Evolutionary conservation across 2,329 filamentous ascomycete species (phyloP), one percentile per base, ranked within the genome.

Genomic region (Nemania diffusa): DNA sequence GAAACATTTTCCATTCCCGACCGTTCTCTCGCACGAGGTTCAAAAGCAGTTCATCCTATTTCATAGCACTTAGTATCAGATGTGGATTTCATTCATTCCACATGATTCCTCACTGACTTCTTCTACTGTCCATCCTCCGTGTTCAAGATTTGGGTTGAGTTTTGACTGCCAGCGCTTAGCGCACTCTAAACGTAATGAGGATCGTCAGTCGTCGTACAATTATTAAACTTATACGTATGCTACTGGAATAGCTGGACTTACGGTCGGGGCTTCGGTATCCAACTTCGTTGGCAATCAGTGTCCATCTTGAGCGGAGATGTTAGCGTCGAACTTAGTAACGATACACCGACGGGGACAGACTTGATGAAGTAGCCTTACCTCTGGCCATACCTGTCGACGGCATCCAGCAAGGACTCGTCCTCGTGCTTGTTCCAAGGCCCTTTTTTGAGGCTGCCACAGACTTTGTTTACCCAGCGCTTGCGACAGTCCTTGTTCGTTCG

Each of bases 121-220:
- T 68, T 69, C 67, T 22, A 46, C 15, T 6, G 71, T 70, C 73
- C 73, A 74, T 46, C 57, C 57, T 27, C 69, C 70, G 66, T 62
- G 77, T 73, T 72, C 75, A 57, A 83, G 72, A 22, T 77, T 75
- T 3, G 81, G 81, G 66, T 82, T 79, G 1, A 83, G 77, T 8
- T 78, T 80, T 29, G 81, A 80, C 51, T 81, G 80, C 81, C 81
- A 83, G 50, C 81, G 75, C 68, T 83, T 83, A n/a, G 81, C 80
- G 67, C 81, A 83, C 73, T 83, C 81, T 82, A 57, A 48, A 26
- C 7, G 1, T n/a, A 40, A 15, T 11, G 20, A 27, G 1, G 8
- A 37, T 11, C 9, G 44, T 59, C 6, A 58, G 56, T 27, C 3
- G 5, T 59, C 6, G 24, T 40, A 13, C 29, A 32, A 32, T 7